phyloP scores from a whole-genome alignment of 2,329 filamentous ascomycete species.

The Botrytis tulipae region DNA sequence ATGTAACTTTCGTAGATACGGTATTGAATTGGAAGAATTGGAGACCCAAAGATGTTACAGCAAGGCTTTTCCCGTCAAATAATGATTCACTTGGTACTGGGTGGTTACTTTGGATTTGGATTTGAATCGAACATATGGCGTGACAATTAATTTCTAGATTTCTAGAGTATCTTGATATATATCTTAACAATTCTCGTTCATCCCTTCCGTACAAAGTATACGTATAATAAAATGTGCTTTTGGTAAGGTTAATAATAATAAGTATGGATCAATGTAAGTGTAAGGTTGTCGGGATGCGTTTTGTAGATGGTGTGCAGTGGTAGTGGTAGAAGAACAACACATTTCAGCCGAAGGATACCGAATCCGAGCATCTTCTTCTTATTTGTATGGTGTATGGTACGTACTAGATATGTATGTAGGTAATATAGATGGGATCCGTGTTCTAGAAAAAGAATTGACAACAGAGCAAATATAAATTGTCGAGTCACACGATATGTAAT shows the following conservation, averaged over 20 bases:
- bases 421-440: neutral
- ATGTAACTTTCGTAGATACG: neutral
- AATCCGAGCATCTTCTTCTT: neutral
- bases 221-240: neutral
- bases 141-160: neutral
- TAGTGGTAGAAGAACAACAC: neutral
- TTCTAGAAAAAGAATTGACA: constrained; percentile 3
- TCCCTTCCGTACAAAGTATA: neutral
- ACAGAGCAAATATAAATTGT: constrained; percentile 7
- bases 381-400: neutral
- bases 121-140: neutral
- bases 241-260: neutral
- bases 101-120: neutral
- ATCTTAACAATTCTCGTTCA: neutral
- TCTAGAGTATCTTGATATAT: neutral
- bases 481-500: neutral
- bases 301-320: neutral
- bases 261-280: neutral
- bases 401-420: neutral
- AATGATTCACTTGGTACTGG: neutral
- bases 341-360: neutral
- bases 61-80: neutral
- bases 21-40: neutral
- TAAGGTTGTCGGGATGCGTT: neutral
- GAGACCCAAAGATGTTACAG: neutral